Conservation (phyloP, 2,329 filamentous ascomycete genomes). For the Colletotrichum sp. region DNA sequence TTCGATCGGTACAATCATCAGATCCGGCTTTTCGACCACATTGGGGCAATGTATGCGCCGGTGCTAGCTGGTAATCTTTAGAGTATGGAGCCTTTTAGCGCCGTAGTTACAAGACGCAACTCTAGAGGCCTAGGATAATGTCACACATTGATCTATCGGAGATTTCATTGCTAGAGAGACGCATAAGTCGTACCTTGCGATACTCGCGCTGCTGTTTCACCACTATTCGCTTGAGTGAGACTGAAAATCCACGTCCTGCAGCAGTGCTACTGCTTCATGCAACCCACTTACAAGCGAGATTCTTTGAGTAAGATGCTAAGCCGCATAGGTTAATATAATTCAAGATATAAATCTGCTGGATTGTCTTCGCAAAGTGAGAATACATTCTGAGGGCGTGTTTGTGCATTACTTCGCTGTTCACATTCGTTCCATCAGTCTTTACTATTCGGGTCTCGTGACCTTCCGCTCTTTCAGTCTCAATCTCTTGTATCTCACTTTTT, state of each 20-base stretch:
- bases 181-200: rapidly evolving
- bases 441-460: not conserved
- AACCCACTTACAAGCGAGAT: not conserved
- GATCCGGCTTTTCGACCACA: not conserved
- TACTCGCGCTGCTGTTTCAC: not conserved
- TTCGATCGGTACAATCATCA: rapidly evolving
- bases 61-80: not conserved
- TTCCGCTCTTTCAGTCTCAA: not conserved
- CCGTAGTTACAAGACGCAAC: not conserved
- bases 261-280: not conserved
- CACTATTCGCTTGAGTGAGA: not conserved
- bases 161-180: not conserved
- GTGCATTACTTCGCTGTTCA: not conserved
- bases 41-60: not conserved
- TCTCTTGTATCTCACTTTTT: not conserved
- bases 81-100: not conserved
- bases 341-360: not conserved
- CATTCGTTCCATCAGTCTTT: not conserved
- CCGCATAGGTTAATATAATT: rapidly evolving
- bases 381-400: not conserved
- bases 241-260: not conserved
- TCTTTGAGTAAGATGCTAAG: not conserved
- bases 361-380: not conserved
- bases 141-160: not conserved
- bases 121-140: not conserved